Evolutionary conservation across 202 grass and related monocot genomes (phyloP), one percentile per base, ranked within the genome.

Genomic region (Zizania palustris): DNA sequence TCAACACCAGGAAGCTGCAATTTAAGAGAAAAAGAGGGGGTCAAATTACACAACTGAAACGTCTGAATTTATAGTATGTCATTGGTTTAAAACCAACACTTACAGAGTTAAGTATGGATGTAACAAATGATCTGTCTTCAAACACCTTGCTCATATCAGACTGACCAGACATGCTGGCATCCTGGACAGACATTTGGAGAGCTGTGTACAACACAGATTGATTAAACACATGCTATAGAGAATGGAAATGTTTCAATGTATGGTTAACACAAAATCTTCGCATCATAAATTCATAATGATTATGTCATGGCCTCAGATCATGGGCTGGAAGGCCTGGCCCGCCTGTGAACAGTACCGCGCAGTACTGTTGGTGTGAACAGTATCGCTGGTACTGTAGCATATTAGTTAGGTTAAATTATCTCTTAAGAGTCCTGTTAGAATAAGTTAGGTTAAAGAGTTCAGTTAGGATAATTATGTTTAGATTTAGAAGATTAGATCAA

Each of bases 131-230:
- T 76, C 81, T 87, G 77, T 97, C 93, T 70, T 90, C 90, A 39
- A 97, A 89, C 61, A 97, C 90, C 72, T 89, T 97, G 58, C 80
- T 93, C 90, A 93, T 80, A 65, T 97, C 90, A 83, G 90, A 91
- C 38, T 88, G 85, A 66, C 69, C 73, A 48, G 81, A 42, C 51
- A 58, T 87, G 67, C 63, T 78, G 1, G 77, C 75, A 28, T 86
- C 93, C 72, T 97, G 81, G 72, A 93, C 88, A 85, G 88, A 97
- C 93, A 97, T 97, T 88, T 93, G 90, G 79, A 97, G 90, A 58
- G 93, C 93, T 97, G 71, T 72, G 72, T 49, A 38, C 11, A 62
- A 21, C 60, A 14, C 15, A 38, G 44, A 82, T 7, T 66, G 4
- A 64, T 19, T 82, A 63, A n/a, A 63, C 21, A 72, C 72, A 37